Percentiles rank a stretch among this genome's conserved stretches.
Evolutionary conservation across 1,284 basidiomycete genomes (phyloP).

Genomic region (Ceratobasidium sp.): DNA sequence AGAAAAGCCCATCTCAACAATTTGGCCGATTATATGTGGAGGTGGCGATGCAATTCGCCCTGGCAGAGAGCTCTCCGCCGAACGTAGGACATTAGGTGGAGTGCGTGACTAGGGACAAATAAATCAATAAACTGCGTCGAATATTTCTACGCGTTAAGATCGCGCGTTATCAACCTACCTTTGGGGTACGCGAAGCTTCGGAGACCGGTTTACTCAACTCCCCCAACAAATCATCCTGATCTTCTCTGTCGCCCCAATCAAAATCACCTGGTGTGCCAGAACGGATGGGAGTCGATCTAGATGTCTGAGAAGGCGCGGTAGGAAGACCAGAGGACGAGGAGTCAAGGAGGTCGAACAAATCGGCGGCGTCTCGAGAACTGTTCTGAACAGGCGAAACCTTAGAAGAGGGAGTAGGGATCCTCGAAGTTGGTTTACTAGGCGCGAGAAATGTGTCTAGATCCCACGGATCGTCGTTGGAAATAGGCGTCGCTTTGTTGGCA

Average conservation of each 20-base stretch:
- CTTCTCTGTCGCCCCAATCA: constrained; percentile 74
- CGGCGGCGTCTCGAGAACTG: constrained; percentile 49
- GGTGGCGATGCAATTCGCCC: constrained; percentile 75
- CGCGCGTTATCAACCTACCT: not conserved
- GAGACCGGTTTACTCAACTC: constrained; percentile 55
- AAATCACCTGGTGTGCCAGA: constrained; percentile 69
- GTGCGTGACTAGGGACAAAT: constrained; percentile 14
- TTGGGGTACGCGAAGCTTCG: constrained; percentile 2
- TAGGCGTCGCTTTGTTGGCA: constrained; percentile 48
- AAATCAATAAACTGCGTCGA: constrained; percentile 24
- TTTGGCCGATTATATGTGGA: constrained; percentile 88
- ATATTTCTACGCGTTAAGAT: no score
- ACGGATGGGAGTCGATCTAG: constrained; percentile 52
- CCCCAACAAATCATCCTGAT: constrained; percentile 79
- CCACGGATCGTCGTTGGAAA: constrained; percentile 64
- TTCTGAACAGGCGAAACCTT: constrained; percentile 35
- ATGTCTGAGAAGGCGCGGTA: constrained; percentile 22
- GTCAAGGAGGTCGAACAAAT: constrained; percentile 45
- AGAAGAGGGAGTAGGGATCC: constrained; percentile 50
- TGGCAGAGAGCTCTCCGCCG: constrained; percentile 42
- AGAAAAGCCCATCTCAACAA: constrained; percentile 96
- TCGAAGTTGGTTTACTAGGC: constrained; percentile 42
- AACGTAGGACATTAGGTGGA: not conserved
- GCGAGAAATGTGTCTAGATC: constrained; percentile 65
- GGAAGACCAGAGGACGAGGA: constrained; percentile 18